Conservation (phyloP, 73 alveolate species). For the Paramecium bursaria region DNA sequence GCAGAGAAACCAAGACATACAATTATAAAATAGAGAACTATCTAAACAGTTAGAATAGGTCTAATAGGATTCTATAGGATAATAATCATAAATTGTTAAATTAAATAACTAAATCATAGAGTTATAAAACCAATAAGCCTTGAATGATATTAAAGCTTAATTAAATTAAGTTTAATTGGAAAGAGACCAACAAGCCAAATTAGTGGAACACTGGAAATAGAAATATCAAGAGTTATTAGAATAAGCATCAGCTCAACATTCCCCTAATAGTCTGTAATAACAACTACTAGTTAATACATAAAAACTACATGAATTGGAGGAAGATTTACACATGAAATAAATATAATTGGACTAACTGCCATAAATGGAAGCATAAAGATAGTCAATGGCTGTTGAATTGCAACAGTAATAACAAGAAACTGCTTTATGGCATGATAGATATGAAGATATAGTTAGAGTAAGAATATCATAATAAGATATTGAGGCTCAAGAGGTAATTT, state of each 20-base stretch:
- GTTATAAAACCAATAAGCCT: neutral
- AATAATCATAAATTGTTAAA: neutral
- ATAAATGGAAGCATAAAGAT: neutral
- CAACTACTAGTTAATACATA: neutral
- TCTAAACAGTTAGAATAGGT: neutral
- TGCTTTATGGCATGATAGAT: constrained; percentile 13
- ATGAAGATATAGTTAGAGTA: neutral
- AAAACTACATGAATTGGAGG: constrained; percentile 5
- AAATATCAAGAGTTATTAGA: constrained; percentile 24
- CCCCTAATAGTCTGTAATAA: constrained; percentile 33
- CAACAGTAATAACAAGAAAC: too few relatives aligned
- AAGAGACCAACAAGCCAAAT: neutral
- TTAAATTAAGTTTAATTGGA: neutral
- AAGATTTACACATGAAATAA: neutral
- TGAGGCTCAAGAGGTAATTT: too few relatives aligned
- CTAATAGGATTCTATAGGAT: neutral
- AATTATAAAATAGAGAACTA: neutral
- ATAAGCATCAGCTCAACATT: neutral
- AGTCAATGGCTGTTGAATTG: neutral
- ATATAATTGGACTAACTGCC: neutral
- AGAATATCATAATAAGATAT: too few relatives aligned
- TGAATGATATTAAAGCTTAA: neutral
- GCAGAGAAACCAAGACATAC: neutral
- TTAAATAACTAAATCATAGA: neutral
- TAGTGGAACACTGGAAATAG: constrained; percentile 2